Conservation (phyloP, 1,139 yeast genomes). For the Dujonia santamariae region DNA sequence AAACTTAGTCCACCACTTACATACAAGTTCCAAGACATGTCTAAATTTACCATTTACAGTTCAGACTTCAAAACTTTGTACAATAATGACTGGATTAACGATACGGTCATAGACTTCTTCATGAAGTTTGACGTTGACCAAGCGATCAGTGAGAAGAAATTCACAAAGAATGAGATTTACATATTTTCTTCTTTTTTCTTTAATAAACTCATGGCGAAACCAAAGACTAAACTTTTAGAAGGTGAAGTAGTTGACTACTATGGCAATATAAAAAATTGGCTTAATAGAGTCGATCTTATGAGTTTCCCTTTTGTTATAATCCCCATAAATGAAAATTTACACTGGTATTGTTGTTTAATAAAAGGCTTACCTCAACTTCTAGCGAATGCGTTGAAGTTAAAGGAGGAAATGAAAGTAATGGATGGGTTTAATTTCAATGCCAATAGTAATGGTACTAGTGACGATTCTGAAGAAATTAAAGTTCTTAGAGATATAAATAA, state of each 20-base stretch:
- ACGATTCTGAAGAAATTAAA: background rate
- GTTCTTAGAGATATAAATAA: conserved; percentile 6
- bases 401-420: conserved; percentile 3
- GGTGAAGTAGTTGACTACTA: conserved; percentile 38
- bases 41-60: conserved; percentile 48
- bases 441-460: conserved; percentile 1
- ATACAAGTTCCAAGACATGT: conserved; percentile 47
- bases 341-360: conserved; percentile 86
- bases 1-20: conserved; percentile 51
- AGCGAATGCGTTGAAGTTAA: conserved; percentile 10
- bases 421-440: conserved; percentile 2
- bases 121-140: conserved; percentile 53
- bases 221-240: background rate
- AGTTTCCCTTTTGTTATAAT: conserved; percentile 61
- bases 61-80: conserved; percentile 67
- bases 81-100: conserved; percentile 75
- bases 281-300: conserved; percentile 64
- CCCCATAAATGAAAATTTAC: conserved; percentile 79
- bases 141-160: conserved; percentile 21
- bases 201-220: conserved; percentile 48
- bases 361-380: conserved; percentile 40
- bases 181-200: conserved; percentile 85
- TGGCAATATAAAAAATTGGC: conserved; percentile 75
- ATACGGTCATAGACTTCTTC: conserved; percentile 69
- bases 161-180: conserved; percentile 38